Evolutionary conservation across 768 basidiomycete genomes (phyloP).

Genomic region (Trametes punicea): DNA sequence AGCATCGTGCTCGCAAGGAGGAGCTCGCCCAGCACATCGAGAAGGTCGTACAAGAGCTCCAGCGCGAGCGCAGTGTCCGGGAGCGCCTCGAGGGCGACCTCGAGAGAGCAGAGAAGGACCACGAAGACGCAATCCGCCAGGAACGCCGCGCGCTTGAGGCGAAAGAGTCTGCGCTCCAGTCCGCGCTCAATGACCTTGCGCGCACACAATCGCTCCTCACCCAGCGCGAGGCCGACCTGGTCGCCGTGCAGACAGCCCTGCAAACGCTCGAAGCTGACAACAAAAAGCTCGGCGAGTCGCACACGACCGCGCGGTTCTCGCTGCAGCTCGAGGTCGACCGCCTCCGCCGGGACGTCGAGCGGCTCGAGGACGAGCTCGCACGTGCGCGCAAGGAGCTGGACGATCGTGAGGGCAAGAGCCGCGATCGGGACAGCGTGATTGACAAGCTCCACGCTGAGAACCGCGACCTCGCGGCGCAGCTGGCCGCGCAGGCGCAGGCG

Average conservation of each 20-base stretch:
- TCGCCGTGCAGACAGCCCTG: constrained; percentile 69
- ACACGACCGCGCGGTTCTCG: constrained; percentile 78
- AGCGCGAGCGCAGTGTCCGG: constrained; percentile 54
- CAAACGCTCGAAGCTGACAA: constrained; percentile 70
- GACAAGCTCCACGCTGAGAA: constrained; percentile 79
- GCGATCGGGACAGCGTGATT: constrained; percentile 69
- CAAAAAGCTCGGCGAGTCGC: constrained; percentile 78
- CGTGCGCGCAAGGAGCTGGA: constrained; percentile 68
- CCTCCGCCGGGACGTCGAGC: constrained; percentile 76
- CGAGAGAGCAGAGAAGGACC: constrained; percentile 54
- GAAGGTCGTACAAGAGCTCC: constrained; percentile 61
- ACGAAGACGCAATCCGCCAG: constrained; percentile 56
- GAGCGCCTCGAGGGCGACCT: constrained; percentile 54
- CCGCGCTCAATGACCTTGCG: constrained; percentile 58
- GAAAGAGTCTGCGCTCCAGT: constrained; percentile 66
- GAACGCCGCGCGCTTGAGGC: constrained; percentile 65
- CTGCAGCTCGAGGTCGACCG: constrained; percentile 89
- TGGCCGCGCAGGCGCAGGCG: constrained; percentile 85
- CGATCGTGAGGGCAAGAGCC: constrained; percentile 57
- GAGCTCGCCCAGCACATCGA: constrained; percentile 74
- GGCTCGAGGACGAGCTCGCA: constrained; percentile 74
- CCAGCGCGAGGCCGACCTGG: constrained; percentile 74
- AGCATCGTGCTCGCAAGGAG: constrained; percentile 69
- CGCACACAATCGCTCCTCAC: constrained; percentile 60
- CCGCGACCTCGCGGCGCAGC: constrained; percentile 72